Percentiles rank a stretch among this genome's conserved stretches.
phyloP scores from a whole-genome alignment of 768 basidiomycete genomes.

The Kwoniella sp. region DNA sequence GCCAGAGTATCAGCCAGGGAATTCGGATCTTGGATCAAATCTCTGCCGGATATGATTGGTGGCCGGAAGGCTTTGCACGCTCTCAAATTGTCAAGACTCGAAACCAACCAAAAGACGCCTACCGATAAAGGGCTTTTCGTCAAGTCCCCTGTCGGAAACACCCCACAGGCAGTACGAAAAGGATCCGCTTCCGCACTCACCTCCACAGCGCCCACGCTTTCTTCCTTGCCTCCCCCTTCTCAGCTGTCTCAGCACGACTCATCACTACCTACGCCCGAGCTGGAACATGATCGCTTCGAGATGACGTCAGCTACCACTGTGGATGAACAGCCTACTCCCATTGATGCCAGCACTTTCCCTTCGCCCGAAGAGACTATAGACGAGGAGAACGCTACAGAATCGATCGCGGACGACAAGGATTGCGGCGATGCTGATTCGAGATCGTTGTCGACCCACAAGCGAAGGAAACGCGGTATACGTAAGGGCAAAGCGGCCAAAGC shows the following conservation, averaged over 20 bases:
- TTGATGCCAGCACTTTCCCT: constrained; percentile 22
- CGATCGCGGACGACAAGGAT: constrained; percentile 9
- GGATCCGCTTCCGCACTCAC: constrained; percentile 44
- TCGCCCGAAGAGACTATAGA: constrained; percentile 32
- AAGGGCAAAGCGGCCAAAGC: constrained; percentile 67
- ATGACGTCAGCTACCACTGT: constrained; percentile 37
- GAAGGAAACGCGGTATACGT: constrained; percentile 79
- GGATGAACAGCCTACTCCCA: constrained; percentile 41
- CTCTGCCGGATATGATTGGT: constrained; percentile 72
- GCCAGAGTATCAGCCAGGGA: constrained; percentile 74
- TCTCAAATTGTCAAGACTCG: constrained; percentile 37
- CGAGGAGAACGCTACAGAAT: constrained; percentile 10
- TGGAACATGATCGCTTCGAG: constrained; percentile 36
- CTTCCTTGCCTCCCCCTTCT: constrained; percentile 29
- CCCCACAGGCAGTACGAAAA: constrained; percentile 33
- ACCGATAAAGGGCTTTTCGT: constrained; percentile 35
- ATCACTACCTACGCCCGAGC: constrained; percentile 31
- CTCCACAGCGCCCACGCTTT: constrained; percentile 32
- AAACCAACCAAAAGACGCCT: constrained; percentile 15
- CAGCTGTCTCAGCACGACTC: constrained; percentile 6
- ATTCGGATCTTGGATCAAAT: constrained; percentile 82
- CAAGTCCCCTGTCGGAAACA: constrained; percentile 31
- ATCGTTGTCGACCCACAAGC: constrained; percentile 72
- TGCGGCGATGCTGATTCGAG: constrained; percentile 58
- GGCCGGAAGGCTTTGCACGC: constrained; percentile 48